A percentile compares a stretch with the other conserved stretches of the same genome.
Conservation (phyloP, 1,284 basidiomycete species). For the Phellinidium pouzarii region DNA sequence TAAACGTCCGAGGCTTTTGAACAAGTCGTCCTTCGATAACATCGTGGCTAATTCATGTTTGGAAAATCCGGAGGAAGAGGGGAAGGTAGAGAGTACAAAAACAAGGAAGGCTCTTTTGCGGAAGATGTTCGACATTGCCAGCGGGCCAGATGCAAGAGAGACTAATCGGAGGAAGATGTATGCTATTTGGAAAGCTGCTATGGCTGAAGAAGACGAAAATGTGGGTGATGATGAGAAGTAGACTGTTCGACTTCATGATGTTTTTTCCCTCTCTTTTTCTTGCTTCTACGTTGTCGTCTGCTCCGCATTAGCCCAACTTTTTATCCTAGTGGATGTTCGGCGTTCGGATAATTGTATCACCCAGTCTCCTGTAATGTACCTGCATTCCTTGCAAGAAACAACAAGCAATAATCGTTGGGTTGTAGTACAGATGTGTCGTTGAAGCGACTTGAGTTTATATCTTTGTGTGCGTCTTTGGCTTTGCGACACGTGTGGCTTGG, state of each 20-base stretch:
- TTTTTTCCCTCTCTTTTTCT: not conserved
- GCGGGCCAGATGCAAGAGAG: slow-evolving; percentile 66
- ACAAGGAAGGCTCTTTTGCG: slow-evolving; percentile 58
- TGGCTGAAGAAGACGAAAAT: slow-evolving; percentile 42
- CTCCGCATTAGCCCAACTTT: not conserved
- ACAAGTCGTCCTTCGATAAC: slow-evolving; percentile 31
- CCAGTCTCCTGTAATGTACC: not conserved
- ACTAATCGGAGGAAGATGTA: slow-evolving; percentile 80
- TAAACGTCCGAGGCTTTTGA: slow-evolving; percentile 35
- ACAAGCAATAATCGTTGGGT: not conserved
- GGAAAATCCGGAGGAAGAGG: slow-evolving; percentile 33
- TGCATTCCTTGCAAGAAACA: not conserved
- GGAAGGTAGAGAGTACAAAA: slow-evolving; percentile 28
- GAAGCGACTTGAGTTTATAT: not conserved
- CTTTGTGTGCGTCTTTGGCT: not conserved
- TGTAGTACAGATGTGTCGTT: not conserved
- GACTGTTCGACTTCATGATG: not conserved
- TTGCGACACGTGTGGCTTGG: not conserved
- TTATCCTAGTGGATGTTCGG: not conserved
- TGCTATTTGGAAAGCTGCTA: slow-evolving; percentile 62
- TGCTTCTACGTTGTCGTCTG: not conserved
- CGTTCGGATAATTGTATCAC: not conserved
- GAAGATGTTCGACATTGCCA: slow-evolving; percentile 70
- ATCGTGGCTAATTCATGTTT: slow-evolving; percentile 46
- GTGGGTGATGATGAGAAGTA: not conserved